phyloP scores from a whole-genome alignment of 208 protist species.

The Zelonia costaricensis region DNA sequence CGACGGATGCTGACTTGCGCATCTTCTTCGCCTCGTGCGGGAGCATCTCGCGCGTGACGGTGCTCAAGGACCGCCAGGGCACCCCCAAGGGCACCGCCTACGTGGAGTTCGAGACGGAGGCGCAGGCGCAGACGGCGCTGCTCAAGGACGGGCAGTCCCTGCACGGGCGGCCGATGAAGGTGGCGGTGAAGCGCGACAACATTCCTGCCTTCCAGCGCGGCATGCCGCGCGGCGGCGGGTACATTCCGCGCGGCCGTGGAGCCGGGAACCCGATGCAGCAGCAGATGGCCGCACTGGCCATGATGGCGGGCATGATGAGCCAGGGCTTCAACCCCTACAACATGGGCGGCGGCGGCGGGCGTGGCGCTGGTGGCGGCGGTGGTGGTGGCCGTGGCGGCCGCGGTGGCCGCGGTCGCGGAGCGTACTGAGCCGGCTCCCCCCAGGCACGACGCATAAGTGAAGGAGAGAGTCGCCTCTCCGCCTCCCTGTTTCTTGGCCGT shows the following conservation, averaged over 20 bases:
- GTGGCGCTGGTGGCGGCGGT: slow-evolving; percentile 23
- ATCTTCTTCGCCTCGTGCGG: slow-evolving; percentile 92
- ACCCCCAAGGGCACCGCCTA: slow-evolving; percentile 94
- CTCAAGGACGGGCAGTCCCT: slow-evolving; percentile 87
- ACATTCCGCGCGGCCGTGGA: slow-evolving; percentile 25
- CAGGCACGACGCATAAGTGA: no score
- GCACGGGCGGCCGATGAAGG: slow-evolving; percentile 82
- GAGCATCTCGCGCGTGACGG: slow-evolving; percentile 88
- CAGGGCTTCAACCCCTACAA: slow-evolving; percentile 72
- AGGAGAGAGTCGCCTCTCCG: neutral
- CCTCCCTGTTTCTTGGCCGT: neutral
- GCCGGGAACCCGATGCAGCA: slow-evolving; percentile 42
- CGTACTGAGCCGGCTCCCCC: neutral
- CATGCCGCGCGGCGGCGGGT: slow-evolving; percentile 28
- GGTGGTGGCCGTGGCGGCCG: slow-evolving; percentile 40
- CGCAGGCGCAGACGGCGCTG: slow-evolving; percentile 80
- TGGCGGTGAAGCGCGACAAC: slow-evolving; percentile 87
- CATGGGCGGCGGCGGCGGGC: slow-evolving; percentile 21
- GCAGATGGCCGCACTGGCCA: slow-evolving; percentile 75
- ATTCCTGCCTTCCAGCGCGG: slow-evolving; percentile 82
- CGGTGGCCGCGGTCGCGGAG: slow-evolving; percentile 23
- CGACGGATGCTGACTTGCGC: slow-evolving; percentile 91
- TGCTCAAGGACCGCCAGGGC: slow-evolving; percentile 90
- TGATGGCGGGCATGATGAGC: slow-evolving; percentile 87
- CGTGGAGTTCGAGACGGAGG: slow-evolving; percentile 89